These are phyloP conservation scores for Naematelia encephala DNA, from an alignment of 768 basidiomycete species.

Conservation along the genomic window DNA sequence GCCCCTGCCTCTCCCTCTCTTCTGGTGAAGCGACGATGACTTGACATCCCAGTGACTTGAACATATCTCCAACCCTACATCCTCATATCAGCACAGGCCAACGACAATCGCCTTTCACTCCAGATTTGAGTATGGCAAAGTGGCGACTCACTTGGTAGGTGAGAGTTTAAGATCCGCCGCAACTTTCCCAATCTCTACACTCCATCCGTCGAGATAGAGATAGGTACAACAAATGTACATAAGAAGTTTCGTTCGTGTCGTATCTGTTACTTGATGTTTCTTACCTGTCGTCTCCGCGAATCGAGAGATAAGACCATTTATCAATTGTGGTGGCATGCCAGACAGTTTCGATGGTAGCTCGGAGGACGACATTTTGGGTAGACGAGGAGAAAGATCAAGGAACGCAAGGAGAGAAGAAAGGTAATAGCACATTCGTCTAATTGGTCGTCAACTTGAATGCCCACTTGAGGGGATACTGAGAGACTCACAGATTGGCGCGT, in stretches of 20 bases:
- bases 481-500: constrained; percentile 59
- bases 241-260: constrained; percentile 67
- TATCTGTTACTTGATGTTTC: constrained; percentile 65
- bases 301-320: constrained; percentile 70
- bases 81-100: constrained; percentile 9
- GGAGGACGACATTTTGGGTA: constrained; percentile 18
- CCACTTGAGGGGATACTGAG: neutral
- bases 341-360: constrained; percentile 52
- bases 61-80: constrained; percentile 62
- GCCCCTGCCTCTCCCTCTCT: constrained; percentile 68
- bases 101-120: no score
- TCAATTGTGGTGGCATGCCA: constrained; percentile 61
- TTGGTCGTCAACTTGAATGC: neutral
- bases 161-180: constrained; percentile 72
- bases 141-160: constrained; percentile 59
- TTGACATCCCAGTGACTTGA: constrained; percentile 78
- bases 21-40: constrained; percentile 59
- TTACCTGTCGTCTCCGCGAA: constrained; percentile 74
- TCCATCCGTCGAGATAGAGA: constrained; percentile 73
- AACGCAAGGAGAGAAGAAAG: constrained; percentile 71
- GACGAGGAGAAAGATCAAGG: constrained; percentile 13
- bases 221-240: constrained; percentile 78
- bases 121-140: constrained; percentile 5
- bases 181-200: constrained; percentile 64
- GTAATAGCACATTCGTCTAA: constrained; percentile 72